Evolutionary conservation across 2,329 filamentous ascomycete species (phyloP).

Genomic region (Magnaporthiopsis poae): DNA sequence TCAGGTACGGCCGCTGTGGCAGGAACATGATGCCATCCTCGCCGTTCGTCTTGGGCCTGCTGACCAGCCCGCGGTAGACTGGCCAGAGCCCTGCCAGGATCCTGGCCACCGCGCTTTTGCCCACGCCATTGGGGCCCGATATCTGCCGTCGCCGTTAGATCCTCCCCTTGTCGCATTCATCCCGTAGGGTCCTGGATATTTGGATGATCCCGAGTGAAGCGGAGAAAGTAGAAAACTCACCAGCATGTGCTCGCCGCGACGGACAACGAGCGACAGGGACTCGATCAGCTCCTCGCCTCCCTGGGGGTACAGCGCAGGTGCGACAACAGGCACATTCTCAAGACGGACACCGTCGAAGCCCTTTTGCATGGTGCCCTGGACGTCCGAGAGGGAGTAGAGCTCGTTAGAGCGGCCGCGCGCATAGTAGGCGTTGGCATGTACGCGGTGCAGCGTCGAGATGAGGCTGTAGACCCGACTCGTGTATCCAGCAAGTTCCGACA

Average conservation of each 20-base stretch:
- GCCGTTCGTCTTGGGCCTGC: conserved; percentile 68
- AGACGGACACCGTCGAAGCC: conserved; percentile 90
- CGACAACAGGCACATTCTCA: conserved; percentile 86
- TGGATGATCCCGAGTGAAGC: background rate
- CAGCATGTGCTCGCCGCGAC: conserved; percentile 81
- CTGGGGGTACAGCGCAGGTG: conserved; percentile 75
- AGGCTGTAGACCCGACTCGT: conserved; percentile 92
- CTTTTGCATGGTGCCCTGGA: conserved; percentile 86
- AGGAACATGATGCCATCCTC: conserved; percentile 97
- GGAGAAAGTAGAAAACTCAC: conserved; percentile 25
- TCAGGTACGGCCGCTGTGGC: conserved; percentile 85
- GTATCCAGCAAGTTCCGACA: conserved; percentile 89
- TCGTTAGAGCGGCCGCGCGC: conserved; percentile 61
- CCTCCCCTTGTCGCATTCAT: conserved; percentile 4
- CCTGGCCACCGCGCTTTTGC: conserved; percentile 80
- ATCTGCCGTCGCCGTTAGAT: conserved; percentile 39
- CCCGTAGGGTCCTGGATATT: too few species aligned
- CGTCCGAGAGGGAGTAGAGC: conserved; percentile 78
- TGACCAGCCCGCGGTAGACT: conserved; percentile 85
- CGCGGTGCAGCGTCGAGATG: conserved; percentile 86
- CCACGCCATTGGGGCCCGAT: conserved; percentile 87
- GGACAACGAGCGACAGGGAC: conserved; percentile 78
- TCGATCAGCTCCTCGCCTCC: conserved; percentile 88
- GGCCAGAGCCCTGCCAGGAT: conserved; percentile 92
- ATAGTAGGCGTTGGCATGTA: conserved; percentile 82